Percentiles rank a stretch among this genome's conserved stretches.
phyloP scores from a whole-genome alignment of 805 yeast genomes.

The Yarrowia keelungensis region DNA sequence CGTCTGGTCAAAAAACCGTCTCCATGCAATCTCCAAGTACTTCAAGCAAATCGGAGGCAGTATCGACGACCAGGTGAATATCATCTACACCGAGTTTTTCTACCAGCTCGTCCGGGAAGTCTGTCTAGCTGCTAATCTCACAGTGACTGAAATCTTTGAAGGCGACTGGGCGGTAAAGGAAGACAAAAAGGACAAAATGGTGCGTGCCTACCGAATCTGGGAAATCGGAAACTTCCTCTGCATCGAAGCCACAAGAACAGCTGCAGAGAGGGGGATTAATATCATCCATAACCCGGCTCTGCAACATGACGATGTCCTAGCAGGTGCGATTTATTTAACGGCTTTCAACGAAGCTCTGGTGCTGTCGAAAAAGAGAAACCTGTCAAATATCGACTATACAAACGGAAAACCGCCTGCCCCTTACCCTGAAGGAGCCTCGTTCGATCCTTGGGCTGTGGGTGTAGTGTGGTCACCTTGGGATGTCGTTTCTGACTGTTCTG shows the following conservation, averaged over 20 bases:
- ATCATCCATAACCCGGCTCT: constrained; percentile 4
- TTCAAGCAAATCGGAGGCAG: constrained; percentile 5
- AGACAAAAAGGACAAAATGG: constrained; percentile 34
- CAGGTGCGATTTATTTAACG: neutral
- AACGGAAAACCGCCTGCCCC: constrained; percentile 4
- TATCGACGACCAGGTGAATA: constrained; percentile 35
- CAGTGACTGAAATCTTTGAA: constrained; percentile 20
- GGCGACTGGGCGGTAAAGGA: constrained; percentile 31
- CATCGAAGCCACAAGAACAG: constrained; percentile 23
- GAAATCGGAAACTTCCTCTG: constrained; percentile 27
- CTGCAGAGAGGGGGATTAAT: constrained; percentile 22
- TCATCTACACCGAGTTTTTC: constrained; percentile 31
- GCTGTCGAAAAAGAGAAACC: constrained; percentile 5
- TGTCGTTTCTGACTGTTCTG: constrained; percentile 21
- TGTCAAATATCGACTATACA: constrained; percentile 5
- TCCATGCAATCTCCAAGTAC: constrained; percentile 12
- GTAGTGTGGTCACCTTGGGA: constrained; percentile 16
- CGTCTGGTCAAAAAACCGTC: constrained; percentile 5
- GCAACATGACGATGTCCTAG: constrained; percentile 22
- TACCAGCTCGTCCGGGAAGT: constrained; percentile 32
- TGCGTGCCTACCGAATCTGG: constrained; percentile 32
- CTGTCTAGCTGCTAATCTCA: constrained; percentile 24
- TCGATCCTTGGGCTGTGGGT: constrained; percentile 28
- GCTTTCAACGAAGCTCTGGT: constrained; percentile 25
- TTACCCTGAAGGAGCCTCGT: constrained; percentile 12